Evolutionary conservation across 2,329 filamentous ascomycete genomes (phyloP).

Genomic region (Neonectria coccinea): DNA sequence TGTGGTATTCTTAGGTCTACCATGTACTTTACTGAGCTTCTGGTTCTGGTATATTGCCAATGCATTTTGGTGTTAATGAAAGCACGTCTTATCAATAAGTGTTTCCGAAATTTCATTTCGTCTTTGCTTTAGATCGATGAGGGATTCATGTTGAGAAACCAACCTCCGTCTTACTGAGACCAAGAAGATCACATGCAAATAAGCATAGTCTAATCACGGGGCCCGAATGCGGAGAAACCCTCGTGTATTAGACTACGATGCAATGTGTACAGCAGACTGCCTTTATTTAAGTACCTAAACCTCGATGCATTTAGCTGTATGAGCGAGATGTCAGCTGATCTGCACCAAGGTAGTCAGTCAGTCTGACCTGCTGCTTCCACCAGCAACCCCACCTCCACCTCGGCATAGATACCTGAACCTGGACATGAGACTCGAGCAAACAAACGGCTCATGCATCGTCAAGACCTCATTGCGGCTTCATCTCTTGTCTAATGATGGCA

Average conservation of each 20-base stretch:
- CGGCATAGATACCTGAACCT: background rate
- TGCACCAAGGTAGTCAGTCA: no score
- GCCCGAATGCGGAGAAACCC: background rate
- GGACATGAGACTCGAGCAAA: background rate
- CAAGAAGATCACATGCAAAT: constrained; percentile 16
- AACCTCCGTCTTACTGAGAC: background rate
- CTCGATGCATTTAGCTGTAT: no score
- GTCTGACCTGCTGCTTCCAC: no score
- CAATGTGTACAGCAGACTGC: no score
- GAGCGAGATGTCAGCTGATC: no score
- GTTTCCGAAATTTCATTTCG: background rate
- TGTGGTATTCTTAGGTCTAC: background rate
- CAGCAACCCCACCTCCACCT: constrained; percentile 2
- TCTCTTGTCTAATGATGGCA: background rate
- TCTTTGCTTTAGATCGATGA: background rate
- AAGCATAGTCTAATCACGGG: constrained; percentile 16
- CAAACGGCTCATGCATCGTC: background rate
- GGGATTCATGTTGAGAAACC: background rate
- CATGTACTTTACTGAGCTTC: background rate
- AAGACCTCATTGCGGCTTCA: background rate
- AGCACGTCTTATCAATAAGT: background rate
- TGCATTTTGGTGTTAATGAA: background rate
- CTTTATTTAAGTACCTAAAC: no score
- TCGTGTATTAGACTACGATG: background rate
- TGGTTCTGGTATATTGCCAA: background rate